phyloP scores from a whole-genome alignment of 2,329 filamentous ascomycete species.

The Alternaria conjuncta region DNA sequence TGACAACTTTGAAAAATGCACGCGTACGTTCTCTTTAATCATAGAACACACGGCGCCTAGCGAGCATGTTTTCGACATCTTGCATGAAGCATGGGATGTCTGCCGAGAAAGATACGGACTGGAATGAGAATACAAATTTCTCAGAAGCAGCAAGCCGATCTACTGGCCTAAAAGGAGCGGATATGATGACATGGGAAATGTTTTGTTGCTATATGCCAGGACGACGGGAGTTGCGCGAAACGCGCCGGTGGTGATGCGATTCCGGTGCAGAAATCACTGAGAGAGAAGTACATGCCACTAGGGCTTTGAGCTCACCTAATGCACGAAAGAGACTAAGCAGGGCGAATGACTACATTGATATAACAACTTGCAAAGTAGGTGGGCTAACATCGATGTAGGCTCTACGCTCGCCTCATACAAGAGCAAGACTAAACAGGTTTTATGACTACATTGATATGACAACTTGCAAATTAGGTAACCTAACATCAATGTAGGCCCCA shows the following conservation, averaged over 20 bases:
- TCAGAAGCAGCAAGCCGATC: not conserved
- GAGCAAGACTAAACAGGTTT: not conserved
- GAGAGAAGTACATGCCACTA: no score
- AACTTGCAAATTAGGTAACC: not conserved
- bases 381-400: no score
- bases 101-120: not conserved
- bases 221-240: no score
- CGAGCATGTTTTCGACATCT: not conserved
- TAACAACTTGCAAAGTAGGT: no score
- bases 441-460: not conserved
- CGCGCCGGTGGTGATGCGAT: no score
- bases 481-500: not conserved
- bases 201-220: no score
- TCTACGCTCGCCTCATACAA: not conserved
- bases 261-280: no score
- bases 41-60: not conserved
- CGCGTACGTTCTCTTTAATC: not conserved
- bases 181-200: no score
- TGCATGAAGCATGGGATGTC: not conserved
- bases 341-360: no score
- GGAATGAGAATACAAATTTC: not conserved
- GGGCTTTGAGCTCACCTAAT: no score
- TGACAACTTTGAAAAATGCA: no score
- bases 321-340: no score
- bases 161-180: not conserved